A percentile compares a stretch with the other conserved stretches of the same genome.
Conservation (phyloP, 352 stramenopile genomes). For the Saprolegnia diclina region DNA sequence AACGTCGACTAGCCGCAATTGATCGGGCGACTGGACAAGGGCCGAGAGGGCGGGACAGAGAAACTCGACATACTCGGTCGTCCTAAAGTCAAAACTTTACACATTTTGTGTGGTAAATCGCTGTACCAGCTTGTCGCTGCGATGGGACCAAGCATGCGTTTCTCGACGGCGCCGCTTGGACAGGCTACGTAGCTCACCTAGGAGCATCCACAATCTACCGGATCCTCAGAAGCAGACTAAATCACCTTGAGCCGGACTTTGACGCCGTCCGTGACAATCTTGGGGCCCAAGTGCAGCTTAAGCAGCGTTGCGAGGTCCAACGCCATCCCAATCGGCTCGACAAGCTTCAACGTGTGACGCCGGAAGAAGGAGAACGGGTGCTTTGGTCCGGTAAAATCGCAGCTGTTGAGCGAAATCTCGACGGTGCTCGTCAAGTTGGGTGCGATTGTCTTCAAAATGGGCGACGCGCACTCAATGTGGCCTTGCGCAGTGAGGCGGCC, state of each 20-base stretch:
- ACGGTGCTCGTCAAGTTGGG: constrained; percentile 13
- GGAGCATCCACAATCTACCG: background rate
- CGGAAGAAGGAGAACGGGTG: constrained; percentile 16
- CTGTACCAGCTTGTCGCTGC: constrained; percentile 4
- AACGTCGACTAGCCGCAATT: constrained; percentile 5
- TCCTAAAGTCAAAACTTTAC: background rate
- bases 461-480: constrained; percentile 17
- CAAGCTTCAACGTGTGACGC: background rate
- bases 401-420: constrained; percentile 23
- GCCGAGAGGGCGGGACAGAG: background rate
- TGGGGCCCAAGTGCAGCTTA: background rate
- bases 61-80: constrained; percentile 13
- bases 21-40: background rate
- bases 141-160: background rate
- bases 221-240: too few relatives aligned
- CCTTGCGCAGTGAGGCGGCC: constrained; percentile 2
- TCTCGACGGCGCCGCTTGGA: background rate
- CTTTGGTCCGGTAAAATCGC: constrained; percentile 12
- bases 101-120: background rate
- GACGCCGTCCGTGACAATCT: constrained; percentile 18
- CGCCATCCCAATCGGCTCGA: constrained; percentile 20
- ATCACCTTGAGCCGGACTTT: constrained; percentile 17
- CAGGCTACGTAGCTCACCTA: constrained; percentile 7
- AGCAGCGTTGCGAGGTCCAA: constrained; percentile 10
- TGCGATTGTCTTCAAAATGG: constrained; percentile 12